These are phyloP conservation scores for Camelina hispida DNA, from an alignment of 345 rosid genomes.

Conservation along the genomic window DNA sequence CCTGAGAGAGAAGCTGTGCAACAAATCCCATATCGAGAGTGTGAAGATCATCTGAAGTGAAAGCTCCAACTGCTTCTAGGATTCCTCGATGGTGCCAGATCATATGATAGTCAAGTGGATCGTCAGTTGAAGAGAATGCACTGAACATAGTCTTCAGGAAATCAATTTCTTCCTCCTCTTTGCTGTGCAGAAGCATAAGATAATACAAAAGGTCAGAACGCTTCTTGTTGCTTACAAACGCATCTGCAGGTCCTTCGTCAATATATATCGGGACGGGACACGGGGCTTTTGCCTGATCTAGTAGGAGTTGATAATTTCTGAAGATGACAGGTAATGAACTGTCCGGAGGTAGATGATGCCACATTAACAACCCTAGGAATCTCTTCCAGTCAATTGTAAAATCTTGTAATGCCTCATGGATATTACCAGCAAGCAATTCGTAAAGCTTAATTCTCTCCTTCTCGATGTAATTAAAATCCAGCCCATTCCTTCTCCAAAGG, in stretches of 20 bases:
- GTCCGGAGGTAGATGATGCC: slow-evolving; percentile 80
- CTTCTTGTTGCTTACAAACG: slow-evolving; percentile 48
- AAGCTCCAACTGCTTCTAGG: slow-evolving; percentile 78
- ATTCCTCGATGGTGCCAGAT: slow-evolving; percentile 93
- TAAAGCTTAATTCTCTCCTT: slow-evolving; percentile 75
- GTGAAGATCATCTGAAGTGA: slow-evolving; percentile 83
- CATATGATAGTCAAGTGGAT: slow-evolving; percentile 99
- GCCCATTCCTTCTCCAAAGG: slow-evolving; percentile 84
- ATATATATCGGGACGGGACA: slow-evolving; percentile 79
- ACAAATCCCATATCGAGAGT: slow-evolving; percentile 90
- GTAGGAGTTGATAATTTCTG: slow-evolving; percentile 70
- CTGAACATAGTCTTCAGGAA: slow-evolving; percentile 85
- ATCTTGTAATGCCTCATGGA: slow-evolving; percentile 66
- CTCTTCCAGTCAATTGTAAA: slow-evolving; percentile 91
- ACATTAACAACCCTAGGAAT: slow-evolving; percentile 92
- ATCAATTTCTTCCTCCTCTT: slow-evolving; percentile 60
- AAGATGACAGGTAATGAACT: slow-evolving; percentile 70
- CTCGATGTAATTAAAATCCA: slow-evolving; percentile 91
- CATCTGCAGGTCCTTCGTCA: slow-evolving; percentile 81
- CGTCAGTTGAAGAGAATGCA: slow-evolving; percentile 82
- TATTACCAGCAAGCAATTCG: slow-evolving; percentile 93
- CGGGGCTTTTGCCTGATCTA: slow-evolving; percentile 75
- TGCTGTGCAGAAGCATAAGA: slow-evolving; percentile 94
- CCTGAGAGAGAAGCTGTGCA: slow-evolving; percentile 81
- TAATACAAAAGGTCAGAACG: slow-evolving; percentile 84